Conservation (phyloP, 257 asterid genomes). For the Solanum paucissectum region DNA sequence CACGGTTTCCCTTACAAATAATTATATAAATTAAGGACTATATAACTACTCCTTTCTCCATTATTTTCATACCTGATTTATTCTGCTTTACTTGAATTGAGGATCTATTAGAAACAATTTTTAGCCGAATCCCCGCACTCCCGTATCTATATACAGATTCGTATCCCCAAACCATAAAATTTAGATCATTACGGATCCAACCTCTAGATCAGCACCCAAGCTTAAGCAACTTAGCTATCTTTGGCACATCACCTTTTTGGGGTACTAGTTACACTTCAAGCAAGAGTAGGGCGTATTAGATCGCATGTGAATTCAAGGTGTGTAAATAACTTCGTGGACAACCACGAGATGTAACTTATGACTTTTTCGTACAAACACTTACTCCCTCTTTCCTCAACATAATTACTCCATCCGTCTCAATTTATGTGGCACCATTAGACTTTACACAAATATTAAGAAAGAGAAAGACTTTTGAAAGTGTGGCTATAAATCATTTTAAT, state of each 20-base stretch:
- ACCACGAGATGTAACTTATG: not conserved
- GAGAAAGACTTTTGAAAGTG: not conserved
- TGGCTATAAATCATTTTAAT: not conserved
- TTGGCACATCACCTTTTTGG: not conserved
- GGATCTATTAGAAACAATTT: not conserved
- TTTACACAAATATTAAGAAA: not conserved
- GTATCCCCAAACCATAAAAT: not conserved
- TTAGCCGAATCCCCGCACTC: not conserved
- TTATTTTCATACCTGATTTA: not conserved
- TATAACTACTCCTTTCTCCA: not conserved
- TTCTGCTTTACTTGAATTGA: not conserved
- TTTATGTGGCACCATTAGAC: not conserved
- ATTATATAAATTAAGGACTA: not conserved
- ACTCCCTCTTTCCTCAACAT: not conserved
- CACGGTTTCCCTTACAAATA: not conserved
- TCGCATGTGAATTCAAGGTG: not conserved
- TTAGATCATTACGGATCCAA: not conserved
- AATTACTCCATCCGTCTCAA: not conserved
- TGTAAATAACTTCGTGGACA: not conserved
- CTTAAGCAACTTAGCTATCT: not conserved
- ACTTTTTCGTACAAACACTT: not conserved
- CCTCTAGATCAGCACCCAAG: not conserved
- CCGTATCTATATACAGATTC: not conserved
- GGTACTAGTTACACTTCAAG: not conserved
- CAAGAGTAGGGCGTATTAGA: not conserved